phyloP scores from a whole-genome alignment of 106 monocot genomes.

The Amphibolis antarctica region DNA sequence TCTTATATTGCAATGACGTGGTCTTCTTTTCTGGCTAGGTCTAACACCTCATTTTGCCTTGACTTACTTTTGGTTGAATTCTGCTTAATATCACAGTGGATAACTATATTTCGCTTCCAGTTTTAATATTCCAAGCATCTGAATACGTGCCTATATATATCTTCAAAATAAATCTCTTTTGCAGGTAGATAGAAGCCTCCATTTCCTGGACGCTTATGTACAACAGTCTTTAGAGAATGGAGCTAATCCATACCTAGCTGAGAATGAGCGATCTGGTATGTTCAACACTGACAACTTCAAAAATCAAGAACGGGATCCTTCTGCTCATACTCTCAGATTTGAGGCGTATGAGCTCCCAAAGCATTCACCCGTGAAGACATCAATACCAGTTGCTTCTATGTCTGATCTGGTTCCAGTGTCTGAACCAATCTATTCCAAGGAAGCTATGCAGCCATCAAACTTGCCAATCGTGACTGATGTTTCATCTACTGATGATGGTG shows the following conservation, averaged over 20 bases:
- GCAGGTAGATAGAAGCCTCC: slow-evolving; percentile 74
- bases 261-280: slow-evolving; percentile 55
- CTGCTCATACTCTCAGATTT: slow-evolving; percentile 56
- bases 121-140: no score
- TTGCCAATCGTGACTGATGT: slow-evolving; percentile 16
- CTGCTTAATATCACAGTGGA: no score
- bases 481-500: slow-evolving; percentile 31
- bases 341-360: slow-evolving; percentile 96
- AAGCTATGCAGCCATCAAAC: slow-evolving; percentile 24
- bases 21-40: no score
- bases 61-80: no score
- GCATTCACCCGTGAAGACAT: slow-evolving; percentile 20
- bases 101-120: no score
- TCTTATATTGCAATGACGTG: no score
- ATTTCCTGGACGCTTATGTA: slow-evolving; percentile 64
- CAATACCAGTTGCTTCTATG: slow-evolving; percentile 16
- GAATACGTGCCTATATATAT: not conserved
- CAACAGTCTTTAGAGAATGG: slow-evolving; percentile 73
- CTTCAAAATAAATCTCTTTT: slow-evolving; percentile 1
- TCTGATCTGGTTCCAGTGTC: slow-evolving; percentile 43
- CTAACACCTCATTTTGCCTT: no score
- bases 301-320: slow-evolving; percentile 30
- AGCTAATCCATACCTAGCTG: slow-evolving; percentile 65
- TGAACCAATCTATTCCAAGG: slow-evolving; percentile 30
- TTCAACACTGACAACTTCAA: slow-evolving; percentile 27